Evolutionary conservation across 2,329 filamentous ascomycete species (phyloP).

Genomic region (Exophiala lecanii-corni): DNA sequence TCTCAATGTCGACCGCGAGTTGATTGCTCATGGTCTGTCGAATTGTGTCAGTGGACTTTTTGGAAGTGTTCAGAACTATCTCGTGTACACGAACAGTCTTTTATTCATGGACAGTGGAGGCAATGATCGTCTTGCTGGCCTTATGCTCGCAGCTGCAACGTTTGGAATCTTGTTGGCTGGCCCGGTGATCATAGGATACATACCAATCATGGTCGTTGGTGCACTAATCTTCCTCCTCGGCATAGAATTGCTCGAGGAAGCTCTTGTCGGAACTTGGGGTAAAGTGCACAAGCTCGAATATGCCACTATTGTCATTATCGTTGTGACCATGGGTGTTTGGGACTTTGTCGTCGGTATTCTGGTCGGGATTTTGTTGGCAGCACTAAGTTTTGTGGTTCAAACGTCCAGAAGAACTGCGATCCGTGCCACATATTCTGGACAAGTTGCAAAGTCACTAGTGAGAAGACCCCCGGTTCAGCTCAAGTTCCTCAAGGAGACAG

Average conservation of each 20-base stretch:
- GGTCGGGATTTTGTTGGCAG: slow-evolving; percentile 85
- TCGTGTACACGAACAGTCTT: slow-evolving; percentile 97
- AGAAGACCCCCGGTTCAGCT: slow-evolving; percentile 85
- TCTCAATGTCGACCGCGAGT: slow-evolving; percentile 81
- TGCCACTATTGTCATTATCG: slow-evolving; percentile 78
- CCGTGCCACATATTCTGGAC: slow-evolving; percentile 81
- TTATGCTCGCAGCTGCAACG: slow-evolving; percentile 76
- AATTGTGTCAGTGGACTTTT: slow-evolving; percentile 82
- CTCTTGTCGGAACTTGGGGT: slow-evolving; percentile 80
- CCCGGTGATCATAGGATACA: slow-evolving; percentile 83
- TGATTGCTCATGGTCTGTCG: slow-evolving; percentile 87
- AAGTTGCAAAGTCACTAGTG: slow-evolving; percentile 86
- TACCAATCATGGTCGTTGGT: slow-evolving; percentile 95
- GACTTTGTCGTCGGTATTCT: slow-evolving; percentile 95
- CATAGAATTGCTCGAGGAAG: slow-evolving; percentile 85
- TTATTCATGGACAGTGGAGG: slow-evolving; percentile 93
- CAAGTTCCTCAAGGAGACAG: slow-evolving; percentile 78
- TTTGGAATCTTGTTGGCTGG: slow-evolving; percentile 79
- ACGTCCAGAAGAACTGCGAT: slow-evolving; percentile 87
- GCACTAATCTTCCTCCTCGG: slow-evolving; percentile 92
- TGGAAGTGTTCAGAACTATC: slow-evolving; percentile 91
- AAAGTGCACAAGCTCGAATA: slow-evolving; percentile 86
- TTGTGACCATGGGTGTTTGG: slow-evolving; percentile 91
- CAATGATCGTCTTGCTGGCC: slow-evolving; percentile 76
- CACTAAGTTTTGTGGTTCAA: slow-evolving; percentile 85